These are phyloP conservation scores for Penicillium paneum DNA, from an alignment of 2,329 filamentous ascomycete species.

Conservation along the genomic window DNA sequence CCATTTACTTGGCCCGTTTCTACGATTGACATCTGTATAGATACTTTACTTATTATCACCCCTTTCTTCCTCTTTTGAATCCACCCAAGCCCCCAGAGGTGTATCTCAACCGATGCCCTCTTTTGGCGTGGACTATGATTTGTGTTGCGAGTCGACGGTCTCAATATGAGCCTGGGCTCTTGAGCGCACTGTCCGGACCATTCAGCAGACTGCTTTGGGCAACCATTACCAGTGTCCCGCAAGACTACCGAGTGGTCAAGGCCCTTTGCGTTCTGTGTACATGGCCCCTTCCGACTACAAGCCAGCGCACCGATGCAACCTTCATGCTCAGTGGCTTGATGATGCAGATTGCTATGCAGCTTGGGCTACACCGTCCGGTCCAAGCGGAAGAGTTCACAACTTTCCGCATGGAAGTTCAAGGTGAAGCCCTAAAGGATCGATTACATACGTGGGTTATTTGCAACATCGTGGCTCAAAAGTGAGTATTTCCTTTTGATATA, in stretches of 20 bases:
- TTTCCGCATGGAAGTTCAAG: constrained; percentile 51
- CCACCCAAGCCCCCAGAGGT: constrained; percentile 53
- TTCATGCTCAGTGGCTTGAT: constrained; percentile 63
- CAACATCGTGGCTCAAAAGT: constrained; percentile 66
- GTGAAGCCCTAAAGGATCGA: constrained; percentile 61
- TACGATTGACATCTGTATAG: constrained; percentile 39
- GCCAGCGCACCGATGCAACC: constrained; percentile 60
- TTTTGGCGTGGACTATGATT: constrained; percentile 64
- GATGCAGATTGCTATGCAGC: constrained; percentile 65
- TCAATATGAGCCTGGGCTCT: constrained; percentile 51
- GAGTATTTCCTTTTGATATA: constrained; percentile 20
- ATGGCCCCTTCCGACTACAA: constrained; percentile 61
- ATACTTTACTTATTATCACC: constrained; percentile 62
- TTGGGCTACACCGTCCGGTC: constrained; percentile 60
- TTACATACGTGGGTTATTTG: constrained; percentile 64
- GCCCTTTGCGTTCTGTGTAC: constrained; percentile 61
- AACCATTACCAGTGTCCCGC: constrained; percentile 56
- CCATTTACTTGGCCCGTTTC: constrained; percentile 12
- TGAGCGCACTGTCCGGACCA: constrained; percentile 50
- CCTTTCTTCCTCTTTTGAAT: constrained; percentile 61
- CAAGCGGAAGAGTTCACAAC: constrained; percentile 56
- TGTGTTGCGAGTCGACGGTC: constrained; percentile 60
- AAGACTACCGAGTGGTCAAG: constrained; percentile 62
- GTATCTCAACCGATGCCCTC: constrained; percentile 55
- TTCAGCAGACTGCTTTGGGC: constrained; percentile 59